Conservation (phyloP, 225 moss, liverwort and hornwort species). For the Physcomitrellopsis africana region DNA sequence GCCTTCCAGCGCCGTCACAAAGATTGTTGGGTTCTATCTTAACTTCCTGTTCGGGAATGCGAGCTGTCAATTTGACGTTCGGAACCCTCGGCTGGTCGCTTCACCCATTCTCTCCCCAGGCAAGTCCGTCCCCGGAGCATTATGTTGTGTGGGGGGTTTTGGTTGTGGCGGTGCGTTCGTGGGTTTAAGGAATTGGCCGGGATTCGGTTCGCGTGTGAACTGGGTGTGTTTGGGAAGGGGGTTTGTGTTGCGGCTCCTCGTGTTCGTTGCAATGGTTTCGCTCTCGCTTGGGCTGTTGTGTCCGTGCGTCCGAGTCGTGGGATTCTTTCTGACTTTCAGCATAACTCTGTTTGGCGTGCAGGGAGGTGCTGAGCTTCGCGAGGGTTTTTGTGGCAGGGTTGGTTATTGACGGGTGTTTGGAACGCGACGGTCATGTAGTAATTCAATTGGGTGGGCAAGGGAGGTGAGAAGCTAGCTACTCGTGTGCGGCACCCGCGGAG, state of each 20-base stretch:
- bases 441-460: conserved; percentile 7
- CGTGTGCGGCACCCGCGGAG: conserved; percentile 26
- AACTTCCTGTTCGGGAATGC: no score
- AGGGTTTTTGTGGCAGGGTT: background rate
- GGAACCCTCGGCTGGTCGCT: no score
- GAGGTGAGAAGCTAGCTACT: conserved; percentile 2
- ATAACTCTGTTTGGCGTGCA: conserved; percentile 3
- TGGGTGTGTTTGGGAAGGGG: background rate
- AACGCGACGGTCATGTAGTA: conserved; percentile 30
- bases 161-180: background rate
- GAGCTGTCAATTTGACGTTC: no score
- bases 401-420: background rate
- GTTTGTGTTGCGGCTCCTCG: background rate
- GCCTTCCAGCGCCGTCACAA: no score
- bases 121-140: background rate
- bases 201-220: background rate
- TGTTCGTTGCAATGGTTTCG: background rate
- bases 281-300: background rate
- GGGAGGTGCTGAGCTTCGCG: background rate
- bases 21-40: no score
- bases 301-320: background rate
- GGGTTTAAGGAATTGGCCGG: conserved; percentile 25
- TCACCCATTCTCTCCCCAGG: no score
- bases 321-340: background rate
- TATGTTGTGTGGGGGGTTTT: conserved; percentile 8